A percentile compares a stretch with the other conserved stretches of the same genome.
phyloP scores from a whole-genome alignment of 225 moss, liverwort and hornwort genomes.

The Sphagnum contortum region DNA sequence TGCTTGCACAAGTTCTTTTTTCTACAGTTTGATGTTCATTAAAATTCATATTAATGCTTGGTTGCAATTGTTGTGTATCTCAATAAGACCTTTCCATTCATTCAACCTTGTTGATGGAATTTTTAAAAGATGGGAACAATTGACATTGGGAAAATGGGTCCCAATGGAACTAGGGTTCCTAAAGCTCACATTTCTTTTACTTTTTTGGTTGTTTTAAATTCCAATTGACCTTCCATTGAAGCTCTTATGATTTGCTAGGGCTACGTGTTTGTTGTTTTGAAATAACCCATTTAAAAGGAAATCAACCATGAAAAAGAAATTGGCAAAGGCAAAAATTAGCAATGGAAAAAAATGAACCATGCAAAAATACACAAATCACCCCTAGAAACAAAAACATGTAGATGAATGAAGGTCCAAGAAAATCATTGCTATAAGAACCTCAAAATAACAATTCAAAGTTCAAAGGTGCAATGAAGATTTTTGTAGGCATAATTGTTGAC shows the following conservation, averaged over 20 bases:
- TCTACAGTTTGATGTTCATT: conserved; percentile 37
- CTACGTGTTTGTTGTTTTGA: conserved; percentile 14
- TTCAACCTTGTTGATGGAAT: conserved; percentile 34
- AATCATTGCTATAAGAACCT: too few relatives aligned
- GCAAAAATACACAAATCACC: too few relatives aligned
- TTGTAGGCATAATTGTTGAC: too few relatives aligned
- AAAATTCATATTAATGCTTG: conserved; percentile 18
- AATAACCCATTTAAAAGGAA: conserved; percentile 29
- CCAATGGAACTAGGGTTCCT: conserved; percentile 28
- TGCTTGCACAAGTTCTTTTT: conserved; percentile 35
- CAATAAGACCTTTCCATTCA: conserved; percentile 34
- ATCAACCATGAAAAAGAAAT: too few relatives aligned
- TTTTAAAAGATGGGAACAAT: conserved; percentile 28
- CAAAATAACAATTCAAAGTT: too few relatives aligned
- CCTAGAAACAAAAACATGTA: too few relatives aligned
- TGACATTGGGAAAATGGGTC: conserved; percentile 9
- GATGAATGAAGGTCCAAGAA: too few relatives aligned
- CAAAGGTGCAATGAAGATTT: too few relatives aligned
- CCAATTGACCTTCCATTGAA: conserved; percentile 26
- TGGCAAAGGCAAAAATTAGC: too few relatives aligned
- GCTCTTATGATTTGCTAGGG: conserved; percentile 26
- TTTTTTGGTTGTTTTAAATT: conserved; percentile 31
- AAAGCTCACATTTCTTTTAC: conserved; percentile 37
- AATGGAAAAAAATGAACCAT: too few relatives aligned
- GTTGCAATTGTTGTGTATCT: conserved; percentile 18